phyloP scores from a whole-genome alignment of 768 basidiomycete species.

The Leccinum variicolor region DNA sequence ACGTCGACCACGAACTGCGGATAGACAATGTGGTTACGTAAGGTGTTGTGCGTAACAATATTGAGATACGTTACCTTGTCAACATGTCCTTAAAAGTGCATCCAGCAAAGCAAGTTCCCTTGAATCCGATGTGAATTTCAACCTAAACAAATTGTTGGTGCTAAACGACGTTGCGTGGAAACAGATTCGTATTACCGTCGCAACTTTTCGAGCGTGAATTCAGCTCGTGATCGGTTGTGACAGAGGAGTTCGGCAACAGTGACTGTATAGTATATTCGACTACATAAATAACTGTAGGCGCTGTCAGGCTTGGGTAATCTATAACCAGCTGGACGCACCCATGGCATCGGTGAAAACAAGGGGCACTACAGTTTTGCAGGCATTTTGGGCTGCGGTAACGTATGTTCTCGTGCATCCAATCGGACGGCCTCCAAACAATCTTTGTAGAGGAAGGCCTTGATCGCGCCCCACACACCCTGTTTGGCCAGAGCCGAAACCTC shows the following conservation, averaged over 20 bases:
- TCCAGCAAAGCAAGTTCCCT: slow-evolving; percentile 3
- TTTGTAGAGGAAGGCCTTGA: slow-evolving; percentile 62
- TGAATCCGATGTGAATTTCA: slow-evolving; percentile 1
- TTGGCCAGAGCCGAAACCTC: slow-evolving; percentile 48
- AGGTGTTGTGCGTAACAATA: slow-evolving; percentile 3
- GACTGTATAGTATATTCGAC: not conserved
- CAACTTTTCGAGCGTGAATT: slow-evolving; percentile 1
- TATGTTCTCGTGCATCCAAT: slow-evolving; percentile 15
- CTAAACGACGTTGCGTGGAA: slow-evolving; percentile 11
- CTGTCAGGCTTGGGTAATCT: slow-evolving; percentile 2
- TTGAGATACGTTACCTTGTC: slow-evolving; percentile 21
- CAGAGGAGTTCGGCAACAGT: not conserved
- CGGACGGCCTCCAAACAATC: slow-evolving; percentile 46
- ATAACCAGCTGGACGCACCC: slow-evolving; percentile 5
- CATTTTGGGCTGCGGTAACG: not conserved
- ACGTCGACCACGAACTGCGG: not conserved
- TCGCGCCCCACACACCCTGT: slow-evolving; percentile 67
- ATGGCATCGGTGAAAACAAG: not conserved
- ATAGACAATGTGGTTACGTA: slow-evolving; percentile 12
- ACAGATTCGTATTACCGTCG: slow-evolving; percentile 1
- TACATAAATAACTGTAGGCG: not conserved
- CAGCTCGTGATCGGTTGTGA: slow-evolving; percentile 9
- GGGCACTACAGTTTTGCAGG: slow-evolving; percentile 16
- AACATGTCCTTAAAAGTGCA: slow-evolving; percentile 1
- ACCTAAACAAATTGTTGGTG: not conserved